Evolutionary conservation across 1,139 yeast species (phyloP), one percentile per base, ranked within the genome.

Genomic region (Pichia sp.): DNA sequence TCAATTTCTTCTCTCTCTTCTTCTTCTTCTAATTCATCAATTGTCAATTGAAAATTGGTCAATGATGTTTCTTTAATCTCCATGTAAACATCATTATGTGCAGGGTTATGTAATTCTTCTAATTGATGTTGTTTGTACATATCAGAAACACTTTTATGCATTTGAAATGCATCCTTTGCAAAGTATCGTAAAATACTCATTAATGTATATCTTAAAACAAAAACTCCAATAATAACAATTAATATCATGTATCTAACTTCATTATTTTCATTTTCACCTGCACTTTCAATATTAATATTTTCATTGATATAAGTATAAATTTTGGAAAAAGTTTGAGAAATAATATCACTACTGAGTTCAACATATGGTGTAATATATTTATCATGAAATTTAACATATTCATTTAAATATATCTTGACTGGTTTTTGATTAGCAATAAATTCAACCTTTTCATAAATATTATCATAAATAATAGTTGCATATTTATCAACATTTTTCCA

Each of bases 81-180:
- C 39, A 45, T 37, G 40, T 45, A 58, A 40, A 36, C 46, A 5
- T 34, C 44, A 34, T 46, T 39, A 32, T 49, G 44, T 9, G 4
- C 4, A 36, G 39, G 33, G 48, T 45, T 40, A 32, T 30, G 29
- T 18, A 48, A 29, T 28, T 39, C 48, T 26, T 37, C 37, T 4
- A 44, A 34, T 6, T 30, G 46, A 3, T 42, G 44, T 32, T 44
- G 44, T 33, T 54, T 58, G 50, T 60, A 58, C 62, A 59, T 60
- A 26, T 43, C 48, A 4, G 47, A 45, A 7, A 62, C 54, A 29
- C 59, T 55, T 40, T 54, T 49, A 39, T 54, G 53, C 45, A 60
- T 42, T 40, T 55, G 53, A 44, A 60, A 56, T 2, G 60, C 56
- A 43, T 62, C 66, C 18, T 47, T 56, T 9, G 54, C 52, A 30